Evolutionary conservation across 1,284 basidiomycete genomes (phyloP), one percentile per base, ranked within the genome.

Genomic region (Polyporus tsugae): DNA sequence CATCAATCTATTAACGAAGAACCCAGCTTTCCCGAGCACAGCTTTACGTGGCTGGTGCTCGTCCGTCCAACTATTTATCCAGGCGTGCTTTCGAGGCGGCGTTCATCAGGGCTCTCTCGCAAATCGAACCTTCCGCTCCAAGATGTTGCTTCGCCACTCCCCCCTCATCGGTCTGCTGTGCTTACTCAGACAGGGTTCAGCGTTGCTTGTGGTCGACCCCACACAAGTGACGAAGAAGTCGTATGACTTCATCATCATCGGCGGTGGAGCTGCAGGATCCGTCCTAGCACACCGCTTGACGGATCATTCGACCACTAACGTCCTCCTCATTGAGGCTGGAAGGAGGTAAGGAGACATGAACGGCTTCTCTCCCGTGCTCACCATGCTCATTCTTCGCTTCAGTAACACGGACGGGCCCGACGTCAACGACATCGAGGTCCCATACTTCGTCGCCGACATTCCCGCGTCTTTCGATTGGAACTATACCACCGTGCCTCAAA

Each of bases 401-500:
- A 55, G 53, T n/a, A 55, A 55, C 33, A 35, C 17, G 15, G 53
- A 55, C 17, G 53, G 53, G 13, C 53, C 53, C 2, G 53, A 55
- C 19, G 6, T 55, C 53, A n/a, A 35, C 11, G 53, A 55, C 53
- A 55, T 55, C 17, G 29, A 55, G 17, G 53, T 55, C 6, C 53
- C 53, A 2, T 55, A 55, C 33, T 55, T 55, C 33, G 53, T 55
- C 33, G 53, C 15, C 53, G 53, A 55, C 29, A 55, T 55, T 13
- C 53, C 53, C 7, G n/a, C 53, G 29, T 55, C 53, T 2, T 55
- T 49, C 46, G 64, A 67, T 15, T 70, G 70, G 70, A 70, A 75
- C 64, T 70, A 66, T 35, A 72, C 70, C 6, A 70, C 73, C 10
- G 57, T 64, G 7, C 65, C 69, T 29, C 69, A 73, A 38, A 22